These are phyloP conservation scores for Trichoderma harzianum DNA, from an alignment of 2,329 filamentous ascomycete genomes.

Conservation along the genomic window DNA sequence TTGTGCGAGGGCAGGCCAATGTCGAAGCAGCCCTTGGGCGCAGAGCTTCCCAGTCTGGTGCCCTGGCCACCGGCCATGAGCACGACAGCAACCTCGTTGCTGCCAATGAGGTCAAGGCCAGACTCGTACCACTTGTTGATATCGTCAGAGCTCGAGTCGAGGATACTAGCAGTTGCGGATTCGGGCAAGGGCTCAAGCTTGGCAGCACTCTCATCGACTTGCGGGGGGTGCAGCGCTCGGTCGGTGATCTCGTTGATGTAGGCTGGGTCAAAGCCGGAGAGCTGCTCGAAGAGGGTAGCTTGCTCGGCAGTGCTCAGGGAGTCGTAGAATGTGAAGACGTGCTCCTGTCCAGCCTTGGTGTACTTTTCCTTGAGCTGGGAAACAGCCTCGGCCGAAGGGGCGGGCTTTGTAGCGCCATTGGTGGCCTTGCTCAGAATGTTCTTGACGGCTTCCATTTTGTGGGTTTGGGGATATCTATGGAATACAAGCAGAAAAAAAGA, in stretches of 20 bases:
- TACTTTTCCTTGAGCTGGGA: constrained; percentile 68
- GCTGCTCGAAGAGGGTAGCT: constrained; percentile 74
- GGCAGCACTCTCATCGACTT: constrained; percentile 53
- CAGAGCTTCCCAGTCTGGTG: constrained; percentile 88
- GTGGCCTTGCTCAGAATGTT: constrained; percentile 38
- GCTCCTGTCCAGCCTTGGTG: constrained; percentile 73
- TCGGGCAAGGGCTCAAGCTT: constrained; percentile 83
- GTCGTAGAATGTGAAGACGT: constrained; percentile 79
- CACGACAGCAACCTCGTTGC: constrained; percentile 79
- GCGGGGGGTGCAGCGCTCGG: constrained; percentile 74
- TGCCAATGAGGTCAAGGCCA: constrained; percentile 73
- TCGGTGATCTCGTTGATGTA: constrained; percentile 86
- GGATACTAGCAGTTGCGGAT: constrained; percentile 80
- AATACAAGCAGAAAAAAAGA: not conserved
- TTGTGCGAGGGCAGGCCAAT: constrained; percentile 92
- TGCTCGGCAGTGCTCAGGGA: constrained; percentile 71
- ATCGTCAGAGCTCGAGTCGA: constrained; percentile 78
- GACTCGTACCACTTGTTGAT: constrained; percentile 81
- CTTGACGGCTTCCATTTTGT: constrained; percentile 45
- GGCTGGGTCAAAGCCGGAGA: constrained; percentile 75
- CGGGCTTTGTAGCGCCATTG: constrained; percentile 29
- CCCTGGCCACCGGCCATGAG: constrained; percentile 97
- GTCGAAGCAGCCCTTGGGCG: constrained; percentile 95
- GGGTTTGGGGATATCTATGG: not conserved
- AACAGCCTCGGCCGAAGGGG: constrained; percentile 63